Evolutionary conservation across 2,329 filamentous ascomycete genomes (phyloP).

Genomic region (Dissoconium aciculare): DNA sequence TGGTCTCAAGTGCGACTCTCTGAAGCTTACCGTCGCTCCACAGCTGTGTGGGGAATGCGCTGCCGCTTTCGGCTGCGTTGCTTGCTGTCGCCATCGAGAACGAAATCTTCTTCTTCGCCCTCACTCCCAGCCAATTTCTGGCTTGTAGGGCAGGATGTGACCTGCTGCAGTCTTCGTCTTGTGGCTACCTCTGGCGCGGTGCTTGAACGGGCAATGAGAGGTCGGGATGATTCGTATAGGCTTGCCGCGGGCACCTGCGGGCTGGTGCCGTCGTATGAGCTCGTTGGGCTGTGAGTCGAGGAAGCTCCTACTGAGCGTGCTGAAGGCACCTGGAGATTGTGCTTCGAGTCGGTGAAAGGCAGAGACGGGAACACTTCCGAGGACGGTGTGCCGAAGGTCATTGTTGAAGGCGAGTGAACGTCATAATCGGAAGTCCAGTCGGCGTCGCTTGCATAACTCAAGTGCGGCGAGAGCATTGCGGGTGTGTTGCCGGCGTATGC

Average conservation of each 20-base stretch:
- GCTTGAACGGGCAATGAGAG: conserved; percentile 13
- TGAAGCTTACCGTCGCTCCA: conserved; percentile 7
- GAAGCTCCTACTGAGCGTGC: conserved; percentile 9
- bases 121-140: conserved; percentile 17
- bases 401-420: conserved; percentile 17
- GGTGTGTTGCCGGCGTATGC: conserved; percentile 10
- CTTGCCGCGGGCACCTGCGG: conserved; percentile 8
- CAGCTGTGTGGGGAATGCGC: conserved; percentile 24
- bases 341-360: conserved; percentile 8
- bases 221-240: conserved; percentile 8
- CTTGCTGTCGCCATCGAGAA: conserved; percentile 11
- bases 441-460: conserved; percentile 14
- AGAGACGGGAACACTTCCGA: conserved; percentile 14
- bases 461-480: conserved; percentile 14
- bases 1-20: conserved; percentile 10
- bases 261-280: conserved; percentile 11
- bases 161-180: conserved; percentile 8
- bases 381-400: conserved; percentile 12
- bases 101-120: conserved; percentile 20
- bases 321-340: conserved; percentile 10
- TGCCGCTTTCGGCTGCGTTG: conserved; percentile 20
- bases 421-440: conserved; percentile 18
- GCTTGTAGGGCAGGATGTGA: conserved; percentile 7
- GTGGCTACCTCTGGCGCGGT: conserved; percentile 16
- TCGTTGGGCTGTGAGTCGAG: conserved; percentile 14